Percentiles rank a stretch among this genome's conserved stretches.
Conservation (phyloP, 2,329 filamentous ascomycete genomes). For the Bipolaris sorokiniana region DNA sequence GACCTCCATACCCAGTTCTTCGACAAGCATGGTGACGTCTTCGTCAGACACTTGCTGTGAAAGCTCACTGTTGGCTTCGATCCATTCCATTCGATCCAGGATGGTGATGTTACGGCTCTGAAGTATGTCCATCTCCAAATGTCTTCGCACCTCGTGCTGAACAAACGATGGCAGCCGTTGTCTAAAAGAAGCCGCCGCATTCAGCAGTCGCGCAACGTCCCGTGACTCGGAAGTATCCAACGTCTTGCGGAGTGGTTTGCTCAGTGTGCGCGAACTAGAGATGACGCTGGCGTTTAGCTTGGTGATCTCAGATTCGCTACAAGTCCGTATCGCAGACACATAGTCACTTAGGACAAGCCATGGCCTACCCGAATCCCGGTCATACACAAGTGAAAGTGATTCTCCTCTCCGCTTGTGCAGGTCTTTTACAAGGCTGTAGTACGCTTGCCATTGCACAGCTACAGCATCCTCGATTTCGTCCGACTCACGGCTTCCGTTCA, state of each 20-base stretch:
- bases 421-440: conserved; percentile 84
- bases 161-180: conserved; percentile 73
- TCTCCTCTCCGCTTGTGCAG: conserved; percentile 86
- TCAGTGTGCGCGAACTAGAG: conserved; percentile 22
- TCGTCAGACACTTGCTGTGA: conserved; percentile 82
- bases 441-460: conserved; percentile 86
- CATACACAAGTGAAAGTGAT: conserved; percentile 77
- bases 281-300: conserved; percentile 67
- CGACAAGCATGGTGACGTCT: conserved; percentile 63
- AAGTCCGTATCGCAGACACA: conserved; percentile 78
- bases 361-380: conserved; percentile 71
- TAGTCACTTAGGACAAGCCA: conserved; percentile 88
- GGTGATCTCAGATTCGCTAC: conserved; percentile 77
- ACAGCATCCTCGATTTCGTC: conserved; percentile 75
- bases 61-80: conserved; percentile 81
- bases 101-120: conserved; percentile 66
- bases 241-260: conserved; percentile 35
- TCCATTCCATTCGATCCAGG: conserved; percentile 74
- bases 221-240: conserved; percentile 48
- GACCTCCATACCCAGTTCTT: conserved; percentile 62
- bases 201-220: conserved; percentile 67
- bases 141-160: conserved; percentile 69
- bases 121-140: conserved; percentile 74
- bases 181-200: conserved; percentile 72
- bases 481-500: conserved; percentile 72